phyloP scores from a whole-genome alignment of 768 basidiomycete species.

The Pleurotus platypus region DNA sequence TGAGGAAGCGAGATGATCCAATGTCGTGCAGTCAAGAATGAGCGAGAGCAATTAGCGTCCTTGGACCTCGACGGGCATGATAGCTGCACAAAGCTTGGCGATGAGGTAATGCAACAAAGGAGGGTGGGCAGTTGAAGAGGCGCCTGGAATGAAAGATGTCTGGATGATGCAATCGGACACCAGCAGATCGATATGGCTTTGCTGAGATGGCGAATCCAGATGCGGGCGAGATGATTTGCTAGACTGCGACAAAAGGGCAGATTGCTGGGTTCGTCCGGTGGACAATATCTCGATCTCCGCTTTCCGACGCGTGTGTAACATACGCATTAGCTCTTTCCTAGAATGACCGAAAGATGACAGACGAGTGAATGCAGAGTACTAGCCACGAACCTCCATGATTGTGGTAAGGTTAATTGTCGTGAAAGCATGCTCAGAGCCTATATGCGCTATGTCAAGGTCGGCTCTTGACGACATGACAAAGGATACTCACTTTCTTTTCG shows the following conservation, averaged over 20 bases:
- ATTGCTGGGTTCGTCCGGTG: conserved; percentile 10
- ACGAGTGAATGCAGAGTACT: conserved; percentile 4
- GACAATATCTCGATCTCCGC: conserved; percentile 86
- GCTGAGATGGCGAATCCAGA: too few relatives aligned
- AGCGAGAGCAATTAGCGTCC: too few relatives aligned
- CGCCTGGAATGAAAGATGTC: neutral
- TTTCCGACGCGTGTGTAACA: conserved; percentile 81
- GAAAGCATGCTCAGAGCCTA: conserved; percentile 66
- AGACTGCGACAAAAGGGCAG: conserved; percentile 2
- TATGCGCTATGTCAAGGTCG: neutral
- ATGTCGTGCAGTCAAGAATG: too few relatives aligned
- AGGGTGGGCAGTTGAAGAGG: neutral
- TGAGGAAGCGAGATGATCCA: too few relatives aligned
- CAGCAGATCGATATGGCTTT: too few relatives aligned
- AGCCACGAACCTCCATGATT: conserved; percentile 58
- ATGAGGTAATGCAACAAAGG: conserved; percentile 1
- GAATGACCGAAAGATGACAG: conserved; percentile 1
- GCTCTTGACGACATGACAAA: neutral
- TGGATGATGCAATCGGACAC: too few relatives aligned
- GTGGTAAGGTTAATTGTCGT: conserved; percentile 42
- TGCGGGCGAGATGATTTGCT: neutral
- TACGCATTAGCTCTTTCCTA: conserved; percentile 78
- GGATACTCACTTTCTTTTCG: conserved; percentile 60
- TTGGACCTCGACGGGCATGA: too few relatives aligned
- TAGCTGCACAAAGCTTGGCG: neutral